Evolutionary conservation across 208 protist genomes (phyloP).

Genomic region (Wallacemonas sp.): DNA sequence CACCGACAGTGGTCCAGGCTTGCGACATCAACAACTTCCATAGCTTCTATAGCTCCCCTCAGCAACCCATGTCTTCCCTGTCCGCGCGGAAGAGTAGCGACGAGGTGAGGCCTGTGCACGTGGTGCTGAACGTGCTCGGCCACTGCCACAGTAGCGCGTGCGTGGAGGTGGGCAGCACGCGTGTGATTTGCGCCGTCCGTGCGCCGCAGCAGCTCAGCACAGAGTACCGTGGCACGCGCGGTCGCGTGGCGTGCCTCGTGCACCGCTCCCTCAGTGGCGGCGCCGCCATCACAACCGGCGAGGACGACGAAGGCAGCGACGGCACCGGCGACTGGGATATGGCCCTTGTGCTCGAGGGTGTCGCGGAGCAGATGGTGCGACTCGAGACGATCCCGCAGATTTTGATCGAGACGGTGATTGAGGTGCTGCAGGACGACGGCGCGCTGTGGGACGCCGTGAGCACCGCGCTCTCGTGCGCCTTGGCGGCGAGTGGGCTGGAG

Average conservation of each 20-base stretch:
- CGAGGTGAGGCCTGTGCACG: constrained; percentile 64
- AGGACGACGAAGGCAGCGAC: constrained; percentile 13
- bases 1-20: too few relatives aligned
- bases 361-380: constrained; percentile 75
- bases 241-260: constrained; percentile 66
- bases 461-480: constrained; percentile 59
- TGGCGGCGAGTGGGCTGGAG: constrained; percentile 65
- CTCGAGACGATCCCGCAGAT: constrained; percentile 80
- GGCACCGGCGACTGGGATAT: constrained; percentile 46
- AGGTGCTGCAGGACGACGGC: constrained; percentile 75
- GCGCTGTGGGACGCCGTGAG: constrained; percentile 71
- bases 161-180: constrained; percentile 78
- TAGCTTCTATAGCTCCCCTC: too few relatives aligned
- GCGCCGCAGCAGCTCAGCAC: constrained; percentile 85
- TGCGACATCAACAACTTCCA: too few relatives aligned
- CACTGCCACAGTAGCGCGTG: constrained; percentile 84
- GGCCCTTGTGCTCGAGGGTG: constrained; percentile 73
- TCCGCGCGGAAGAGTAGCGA: constrained; percentile 12
- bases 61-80: neutral
- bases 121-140: constrained; percentile 64
- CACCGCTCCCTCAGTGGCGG: constrained; percentile 34
- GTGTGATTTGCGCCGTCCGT: constrained; percentile 76
- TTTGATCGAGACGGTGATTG: constrained; percentile 71
- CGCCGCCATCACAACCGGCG: constrained; percentile 24
- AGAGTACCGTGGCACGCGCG: constrained; percentile 80